Base-by-base conservation (phyloP, 75 land plant genomes). In the Cryptomeria japonica region DNA sequence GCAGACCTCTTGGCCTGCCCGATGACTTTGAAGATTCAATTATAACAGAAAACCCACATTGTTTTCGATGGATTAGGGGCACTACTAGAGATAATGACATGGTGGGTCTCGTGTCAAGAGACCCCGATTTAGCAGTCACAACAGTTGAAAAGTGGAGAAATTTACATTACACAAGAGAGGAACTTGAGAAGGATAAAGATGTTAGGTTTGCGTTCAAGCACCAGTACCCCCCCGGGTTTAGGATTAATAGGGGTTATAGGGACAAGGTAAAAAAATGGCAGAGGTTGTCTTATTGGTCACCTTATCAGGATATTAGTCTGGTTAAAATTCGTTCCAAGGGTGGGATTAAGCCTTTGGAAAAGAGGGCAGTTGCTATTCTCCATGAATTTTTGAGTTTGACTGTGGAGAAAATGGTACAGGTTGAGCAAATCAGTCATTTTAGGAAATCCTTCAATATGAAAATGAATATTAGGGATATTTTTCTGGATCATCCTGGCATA, bases 361-460 rank as follows among this genome's bases (percentile, higher is more conserved):
- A 95, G 86, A 89, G 94, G 61, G 95, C 92, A 15, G 96, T 94
- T 36, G 96, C 88, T 8, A 89, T 95, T 83, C 86, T 96, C 80
- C 98, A 96, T 88, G 98, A 96, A 88, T 49, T 96, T 32, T 84
- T 96, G 89, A 91, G 93, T 86, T 88, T 96, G 84, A 95, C 95
- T 0, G 90, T 93, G 42, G 98, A 96, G 87, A 95, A 95, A 75
- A 93, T 88, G 93, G 88, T 94, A 32, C 90, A 90, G 19, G 90
- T 95, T 82, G 95, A 93, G 16, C 42, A 87, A n/a, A 83, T 96
- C 28, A 86, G 89, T 28, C 94, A 93, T 72, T 95, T 96, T 39
- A 80, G 92, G 61, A 92, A 88, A 70, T 94, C 93, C 86, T 89
- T 94, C 83, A 87, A 84, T 36, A 92, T 96, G 41, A 88, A 91